Conservation (phyloP, 2,329 filamentous ascomycete genomes). For the Coniochaeta sp. region DNA sequence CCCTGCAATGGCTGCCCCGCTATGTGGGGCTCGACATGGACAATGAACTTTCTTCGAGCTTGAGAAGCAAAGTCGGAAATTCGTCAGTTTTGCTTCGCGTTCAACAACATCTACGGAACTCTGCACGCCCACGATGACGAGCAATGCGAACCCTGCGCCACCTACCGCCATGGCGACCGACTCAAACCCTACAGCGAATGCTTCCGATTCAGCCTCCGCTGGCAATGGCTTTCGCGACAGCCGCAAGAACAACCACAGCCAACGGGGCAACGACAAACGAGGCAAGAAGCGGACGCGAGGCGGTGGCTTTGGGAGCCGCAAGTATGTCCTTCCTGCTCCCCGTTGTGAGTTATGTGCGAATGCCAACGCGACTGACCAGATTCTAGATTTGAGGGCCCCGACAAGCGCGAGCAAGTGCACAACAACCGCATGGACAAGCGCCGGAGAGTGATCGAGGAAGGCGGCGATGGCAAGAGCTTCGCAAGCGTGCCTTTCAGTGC, state of each 20-base stretch:
- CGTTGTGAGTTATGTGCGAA: neutral
- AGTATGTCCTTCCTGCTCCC: neutral
- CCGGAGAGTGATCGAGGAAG: conserved; percentile 37
- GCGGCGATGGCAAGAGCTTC: conserved; percentile 36
- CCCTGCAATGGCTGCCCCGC: conserved; percentile 3
- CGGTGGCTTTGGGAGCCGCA: neutral
- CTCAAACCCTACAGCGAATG: neutral
- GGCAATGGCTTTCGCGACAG: neutral
- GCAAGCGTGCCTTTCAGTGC: conserved; percentile 51
- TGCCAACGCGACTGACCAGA: conserved; percentile 2
- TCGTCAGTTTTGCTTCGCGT: neutral
- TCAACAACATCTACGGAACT: neutral
- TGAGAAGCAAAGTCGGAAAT: neutral
- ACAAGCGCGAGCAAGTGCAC: conserved; percentile 42
- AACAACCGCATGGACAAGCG: conserved; percentile 47
- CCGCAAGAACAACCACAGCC: neutral
- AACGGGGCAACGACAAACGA: conserved; percentile 1
- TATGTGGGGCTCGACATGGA: neutral
- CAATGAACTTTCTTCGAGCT: neutral
- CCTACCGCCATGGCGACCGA: neutral
- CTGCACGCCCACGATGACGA: neutral
- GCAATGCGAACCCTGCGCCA: neutral
- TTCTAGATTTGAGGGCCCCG: conserved; percentile 12
- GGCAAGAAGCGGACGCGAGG: neutral
- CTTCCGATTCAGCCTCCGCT: neutral